Base-by-base conservation (phyloP, 2,329 filamentous ascomycete genomes). In the Aspergillaceae sp. region DNA sequence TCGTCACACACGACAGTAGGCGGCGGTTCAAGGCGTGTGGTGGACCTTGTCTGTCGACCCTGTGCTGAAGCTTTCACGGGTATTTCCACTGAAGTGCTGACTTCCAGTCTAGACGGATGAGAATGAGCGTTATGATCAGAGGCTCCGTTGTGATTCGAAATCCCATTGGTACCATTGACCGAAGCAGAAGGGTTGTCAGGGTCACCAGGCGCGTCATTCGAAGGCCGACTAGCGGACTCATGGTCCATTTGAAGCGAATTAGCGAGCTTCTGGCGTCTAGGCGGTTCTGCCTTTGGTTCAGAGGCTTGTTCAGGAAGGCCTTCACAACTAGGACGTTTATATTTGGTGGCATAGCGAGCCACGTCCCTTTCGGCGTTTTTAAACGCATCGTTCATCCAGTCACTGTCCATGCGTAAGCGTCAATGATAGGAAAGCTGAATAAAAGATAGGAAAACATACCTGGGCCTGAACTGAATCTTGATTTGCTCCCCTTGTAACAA, bases 301-400 rank as follows among this genome's bases (percentile, higher is more conserved):
- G 45, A 30, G 8, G 32, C 33, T 26, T 47, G 32, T 9, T 56
- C 50, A 26, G 45, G 29, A 7, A 19, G 10, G 29, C 37, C 36
- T 10, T 51, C 46, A n/a, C 40, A 42, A 19, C 33, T 51, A 11
- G 40, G 48, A 19, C 50, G 50, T 48, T 59, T 63, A 9, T 45
- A 7, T 10, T 11, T 44, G 8, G 46, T 55, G 7, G 27, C 11
- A 32, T 45, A 42, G 6, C 43, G 38, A 5, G 32, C 36, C 26
- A 46, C 28, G 5, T 54, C 48, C 4, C 46, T 51, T 32, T 48
- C 45, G 26, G 52, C 42, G 3, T 32, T 55, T 33, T 47, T 47
- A 45, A 69, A 68, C 5, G 53, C 48, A 8, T 55, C 56, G 33
- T 67, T 55, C 60, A 70, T 63, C 56, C 58, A 64, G 10, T 52